These are phyloP conservation scores for Malbranchea zuffiana DNA, from an alignment of 2,329 filamentous ascomycete species.

Conservation along the genomic window DNA sequence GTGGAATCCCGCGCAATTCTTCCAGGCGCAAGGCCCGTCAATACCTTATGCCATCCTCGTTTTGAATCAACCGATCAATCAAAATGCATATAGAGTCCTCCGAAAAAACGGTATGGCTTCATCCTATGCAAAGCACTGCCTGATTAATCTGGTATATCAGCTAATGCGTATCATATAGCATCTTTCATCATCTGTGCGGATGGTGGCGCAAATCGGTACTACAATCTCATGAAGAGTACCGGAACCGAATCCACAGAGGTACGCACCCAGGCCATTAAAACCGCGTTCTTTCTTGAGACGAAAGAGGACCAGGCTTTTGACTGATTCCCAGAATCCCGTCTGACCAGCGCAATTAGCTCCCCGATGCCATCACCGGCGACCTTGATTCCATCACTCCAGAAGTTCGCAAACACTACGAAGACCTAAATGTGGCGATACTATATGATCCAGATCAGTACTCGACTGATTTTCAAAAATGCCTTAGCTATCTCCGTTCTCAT, in stretches of 20 bases:
- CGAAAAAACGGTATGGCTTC: slow-evolving; percentile 25
- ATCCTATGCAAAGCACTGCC: neutral
- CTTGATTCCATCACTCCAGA: slow-evolving; percentile 66
- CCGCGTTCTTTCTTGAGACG: slow-evolving; percentile 4
- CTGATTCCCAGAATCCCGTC: neutral
- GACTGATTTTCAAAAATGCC: slow-evolving; percentile 84
- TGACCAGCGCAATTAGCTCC: slow-evolving; percentile 33
- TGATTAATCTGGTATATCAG: neutral
- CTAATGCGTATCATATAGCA: slow-evolving; percentile 36
- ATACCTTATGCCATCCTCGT: slow-evolving; percentile 43
- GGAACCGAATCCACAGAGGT: slow-evolving; percentile 25
- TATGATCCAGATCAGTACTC: slow-evolving; percentile 70
- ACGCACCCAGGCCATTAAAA: slow-evolving; percentile 11
- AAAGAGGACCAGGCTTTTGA: neutral
- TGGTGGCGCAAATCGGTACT: slow-evolving; percentile 74
- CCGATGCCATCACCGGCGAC: slow-evolving; percentile 74
- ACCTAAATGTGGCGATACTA: slow-evolving; percentile 51
- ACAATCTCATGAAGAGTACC: slow-evolving; percentile 37
- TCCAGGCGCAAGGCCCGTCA: slow-evolving; percentile 21
- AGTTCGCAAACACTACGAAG: slow-evolving; percentile 56
- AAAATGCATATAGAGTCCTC: slow-evolving; percentile 30
- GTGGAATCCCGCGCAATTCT: slow-evolving; percentile 34
- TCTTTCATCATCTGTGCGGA: slow-evolving; percentile 69
- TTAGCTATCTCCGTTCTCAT: slow-evolving; percentile 45
- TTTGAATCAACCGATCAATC: slow-evolving; percentile 51